Evolutionary conservation across 768 basidiomycete genomes (phyloP).

Genomic region (Phlebiopsis flavidoalba): DNA sequence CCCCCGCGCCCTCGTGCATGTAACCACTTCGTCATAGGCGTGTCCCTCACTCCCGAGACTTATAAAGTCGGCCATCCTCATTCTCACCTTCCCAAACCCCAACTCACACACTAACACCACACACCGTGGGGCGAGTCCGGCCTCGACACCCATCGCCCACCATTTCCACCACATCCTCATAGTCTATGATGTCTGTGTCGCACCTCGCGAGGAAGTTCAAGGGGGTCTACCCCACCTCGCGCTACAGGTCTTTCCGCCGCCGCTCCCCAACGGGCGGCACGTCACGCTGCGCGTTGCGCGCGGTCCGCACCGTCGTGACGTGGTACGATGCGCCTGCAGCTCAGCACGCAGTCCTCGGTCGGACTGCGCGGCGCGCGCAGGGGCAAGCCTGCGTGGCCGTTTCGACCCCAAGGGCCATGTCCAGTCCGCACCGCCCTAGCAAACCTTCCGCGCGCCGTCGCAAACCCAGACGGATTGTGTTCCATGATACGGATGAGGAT

Average conservation of each 20-base stretch:
- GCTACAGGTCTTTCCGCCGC: slow-evolving; percentile 4
- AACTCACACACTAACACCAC: neutral
- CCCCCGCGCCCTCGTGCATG: slow-evolving; percentile 1
- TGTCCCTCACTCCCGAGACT: neutral
- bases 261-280: neutral
- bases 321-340: slow-evolving; percentile 5
- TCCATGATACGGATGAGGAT: slow-evolving; percentile 2
- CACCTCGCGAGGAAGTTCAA: too few relatives aligned
- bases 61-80: too few relatives aligned
- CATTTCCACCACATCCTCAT: neutral
- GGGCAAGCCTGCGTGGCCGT: slow-evolving; percentile 9
- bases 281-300: neutral
- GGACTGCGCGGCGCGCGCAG: slow-evolving; percentile 6
- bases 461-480: neutral
- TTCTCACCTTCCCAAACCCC: neutral
- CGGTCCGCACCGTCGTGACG: too few relatives aligned
- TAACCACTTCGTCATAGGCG: neutral
- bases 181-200: neutral
- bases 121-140: slow-evolving; percentile 5
- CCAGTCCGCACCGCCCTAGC: slow-evolving; percentile 22
- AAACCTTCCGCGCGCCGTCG: slow-evolving; percentile 16
- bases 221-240: slow-evolving; percentile 1
- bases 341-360: slow-evolving; percentile 4
- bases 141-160: neutral
- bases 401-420: slow-evolving; percentile 15